phyloP scores from a whole-genome alignment of 352 stramenopile species.

The Globisporangium splendens region DNA sequence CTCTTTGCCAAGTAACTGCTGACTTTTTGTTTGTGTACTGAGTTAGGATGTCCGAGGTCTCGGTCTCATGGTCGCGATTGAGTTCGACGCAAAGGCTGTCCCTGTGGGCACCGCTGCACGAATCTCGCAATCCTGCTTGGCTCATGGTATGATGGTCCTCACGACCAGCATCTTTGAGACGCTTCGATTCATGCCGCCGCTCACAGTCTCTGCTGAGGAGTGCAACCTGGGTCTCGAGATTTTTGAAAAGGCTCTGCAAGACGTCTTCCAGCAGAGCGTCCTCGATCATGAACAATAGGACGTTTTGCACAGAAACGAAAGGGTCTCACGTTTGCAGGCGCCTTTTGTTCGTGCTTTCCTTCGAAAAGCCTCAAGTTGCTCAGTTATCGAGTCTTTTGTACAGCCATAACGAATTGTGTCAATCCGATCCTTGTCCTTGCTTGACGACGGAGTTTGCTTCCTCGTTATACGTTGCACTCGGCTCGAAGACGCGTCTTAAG shows the following conservation, averaged over 20 bases:
- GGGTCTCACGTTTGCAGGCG: background rate
- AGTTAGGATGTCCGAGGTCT: constrained; percentile 87
- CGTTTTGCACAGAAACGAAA: background rate
- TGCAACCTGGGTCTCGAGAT: constrained; percentile 44
- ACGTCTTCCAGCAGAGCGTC: constrained; percentile 27
- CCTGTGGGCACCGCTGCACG: constrained; percentile 58
- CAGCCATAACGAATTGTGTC: too few species aligned
- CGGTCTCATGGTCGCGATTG: constrained; percentile 91
- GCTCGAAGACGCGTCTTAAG: too few species aligned
- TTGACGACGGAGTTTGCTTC: too few species aligned
- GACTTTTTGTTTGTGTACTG: background rate
- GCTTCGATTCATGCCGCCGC: constrained; percentile 89
- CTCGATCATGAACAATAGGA: too few species aligned
- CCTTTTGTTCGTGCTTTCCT: too few species aligned
- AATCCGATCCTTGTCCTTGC: too few species aligned
- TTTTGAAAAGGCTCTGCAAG: constrained; percentile 50
- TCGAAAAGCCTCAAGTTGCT: too few species aligned
- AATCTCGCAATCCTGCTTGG: constrained; percentile 76
- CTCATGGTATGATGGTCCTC: constrained; percentile 88
- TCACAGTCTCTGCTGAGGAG: constrained; percentile 86
- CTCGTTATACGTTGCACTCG: too few species aligned
- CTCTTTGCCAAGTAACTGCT: too few species aligned
- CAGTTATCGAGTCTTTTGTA: too few species aligned
- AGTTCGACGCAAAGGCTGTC: constrained; percentile 72
- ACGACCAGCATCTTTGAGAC: constrained; percentile 90